These are phyloP conservation scores for Alternaria sp. DNA, from an alignment of 2,329 filamentous ascomycete genomes.

Conservation along the genomic window DNA sequence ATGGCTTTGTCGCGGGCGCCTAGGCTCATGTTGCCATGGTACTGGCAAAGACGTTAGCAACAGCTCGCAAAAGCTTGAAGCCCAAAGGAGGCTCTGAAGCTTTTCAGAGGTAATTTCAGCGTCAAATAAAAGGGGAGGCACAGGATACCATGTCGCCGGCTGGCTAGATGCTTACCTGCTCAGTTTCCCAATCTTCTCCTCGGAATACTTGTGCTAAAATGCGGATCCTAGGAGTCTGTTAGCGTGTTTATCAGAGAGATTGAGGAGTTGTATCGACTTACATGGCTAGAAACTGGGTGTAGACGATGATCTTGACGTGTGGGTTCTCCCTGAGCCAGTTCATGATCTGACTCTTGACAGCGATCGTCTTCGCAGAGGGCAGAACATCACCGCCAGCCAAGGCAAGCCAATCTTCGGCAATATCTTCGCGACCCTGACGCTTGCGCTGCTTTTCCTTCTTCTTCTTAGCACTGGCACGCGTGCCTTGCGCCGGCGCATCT, in stretches of 20 bases:
- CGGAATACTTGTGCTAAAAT: conserved; percentile 62
- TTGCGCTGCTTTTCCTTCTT: conserved; percentile 25
- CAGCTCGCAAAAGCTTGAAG: not conserved
- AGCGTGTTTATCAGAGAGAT: not conserved
- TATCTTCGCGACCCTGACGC: conserved; percentile 39
- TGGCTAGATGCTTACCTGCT: conserved; percentile 45
- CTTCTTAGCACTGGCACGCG: conserved; percentile 28
- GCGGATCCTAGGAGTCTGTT: conserved; percentile 46
- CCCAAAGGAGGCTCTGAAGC: not conserved
- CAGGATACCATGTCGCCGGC: conserved; percentile 2
- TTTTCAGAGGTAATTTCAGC: not conserved
- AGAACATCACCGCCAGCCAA: conserved; percentile 49
- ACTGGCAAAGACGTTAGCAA: conserved; percentile 38
- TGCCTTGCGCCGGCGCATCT: conserved; percentile 19
- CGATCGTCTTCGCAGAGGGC: conserved; percentile 58
- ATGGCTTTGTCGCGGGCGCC: conserved; percentile 58
- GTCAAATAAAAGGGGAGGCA: not conserved
- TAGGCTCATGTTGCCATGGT: conserved; percentile 60
- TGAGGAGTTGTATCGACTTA: conserved; percentile 16
- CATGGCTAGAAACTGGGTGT: conserved; percentile 66
- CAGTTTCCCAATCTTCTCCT: conserved; percentile 58
- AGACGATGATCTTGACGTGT: conserved; percentile 66
- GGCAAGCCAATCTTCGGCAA: conserved; percentile 51
- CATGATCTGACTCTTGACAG: conserved; percentile 57
- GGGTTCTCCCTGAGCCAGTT: conserved; percentile 57